phyloP scores from a whole-genome alignment of 2,329 filamentous ascomycete species.

The Verticillium dahliae region DNA sequence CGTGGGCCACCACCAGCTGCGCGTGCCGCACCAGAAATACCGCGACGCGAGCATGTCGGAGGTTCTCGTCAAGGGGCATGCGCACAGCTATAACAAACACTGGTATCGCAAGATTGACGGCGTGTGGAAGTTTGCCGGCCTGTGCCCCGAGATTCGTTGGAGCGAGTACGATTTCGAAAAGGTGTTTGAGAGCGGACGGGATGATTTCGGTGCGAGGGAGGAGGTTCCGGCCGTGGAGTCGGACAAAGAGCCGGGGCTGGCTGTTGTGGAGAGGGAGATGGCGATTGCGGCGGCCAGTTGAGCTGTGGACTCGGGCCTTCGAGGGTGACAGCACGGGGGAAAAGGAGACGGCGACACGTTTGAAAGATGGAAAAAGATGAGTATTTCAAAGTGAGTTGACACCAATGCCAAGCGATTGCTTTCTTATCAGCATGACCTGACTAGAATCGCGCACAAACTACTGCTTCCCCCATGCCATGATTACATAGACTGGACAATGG shows the following conservation, averaged over 20 bases:
- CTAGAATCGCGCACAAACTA: too few species aligned
- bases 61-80: slow-evolving; percentile 53
- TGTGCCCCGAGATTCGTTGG: slow-evolving; percentile 50
- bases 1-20: slow-evolving; percentile 54
- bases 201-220: slow-evolving; percentile 6
- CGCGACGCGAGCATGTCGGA: slow-evolving; percentile 37
- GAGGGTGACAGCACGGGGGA: too few species aligned
- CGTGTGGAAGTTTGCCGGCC: slow-evolving; percentile 55
- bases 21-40: slow-evolving; percentile 57
- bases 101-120: slow-evolving; percentile 52
- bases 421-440: too few species aligned
- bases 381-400: too few species aligned
- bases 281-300: neutral
- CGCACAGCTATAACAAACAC: slow-evolving; percentile 50
- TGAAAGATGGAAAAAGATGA: too few species aligned
- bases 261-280: neutral
- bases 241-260: too few species aligned
- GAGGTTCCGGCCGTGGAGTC: neutral
- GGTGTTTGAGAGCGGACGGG: slow-evolving; percentile 31
- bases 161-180: slow-evolving; percentile 51
- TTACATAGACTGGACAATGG: too few species aligned
- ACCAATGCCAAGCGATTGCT: too few species aligned
- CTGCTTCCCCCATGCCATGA: too few species aligned
- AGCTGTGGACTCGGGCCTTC: too few species aligned
- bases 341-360: too few species aligned